Percentiles rank a stretch among this genome's conserved stretches.
phyloP scores from a whole-genome alignment of 441 rosid genomes.

The Sinapis alba region DNA sequence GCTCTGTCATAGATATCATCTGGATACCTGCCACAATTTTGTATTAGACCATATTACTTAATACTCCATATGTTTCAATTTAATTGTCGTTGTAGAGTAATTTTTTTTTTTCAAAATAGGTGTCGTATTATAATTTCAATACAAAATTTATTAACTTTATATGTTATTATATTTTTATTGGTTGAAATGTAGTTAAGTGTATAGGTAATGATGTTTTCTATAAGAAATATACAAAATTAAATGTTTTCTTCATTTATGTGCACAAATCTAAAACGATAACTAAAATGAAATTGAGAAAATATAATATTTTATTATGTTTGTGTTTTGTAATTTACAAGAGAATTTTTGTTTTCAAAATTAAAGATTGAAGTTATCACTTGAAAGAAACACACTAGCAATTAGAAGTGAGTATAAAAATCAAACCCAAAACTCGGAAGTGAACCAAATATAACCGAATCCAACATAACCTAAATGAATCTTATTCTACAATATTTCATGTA shows the following conservation, averaged over 20 bases:
- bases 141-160: too few species aligned
- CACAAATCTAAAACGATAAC: too few species aligned
- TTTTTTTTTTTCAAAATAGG: too few species aligned
- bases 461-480: background rate
- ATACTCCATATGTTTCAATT: too few species aligned
- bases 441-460: background rate
- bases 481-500: background rate
- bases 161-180: too few species aligned
- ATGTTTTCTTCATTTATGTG: too few species aligned
- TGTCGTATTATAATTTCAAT: too few species aligned
- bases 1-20: constrained; percentile 48
- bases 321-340: background rate
- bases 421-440: background rate
- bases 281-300: too few species aligned
- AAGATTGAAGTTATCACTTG: background rate
- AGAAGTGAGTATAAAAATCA: background rate
- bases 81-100: too few species aligned
- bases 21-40: constrained; percentile 38
- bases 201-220: too few species aligned
- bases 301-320: background rate
- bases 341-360: background rate
- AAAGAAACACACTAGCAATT: background rate
- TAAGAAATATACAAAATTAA: too few species aligned
- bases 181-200: too few species aligned
- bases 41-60: background rate